Evolutionary conservation across 2,329 filamentous ascomycete species (phyloP).

Genomic region (Aspergillus fumigatiaffinis): DNA sequence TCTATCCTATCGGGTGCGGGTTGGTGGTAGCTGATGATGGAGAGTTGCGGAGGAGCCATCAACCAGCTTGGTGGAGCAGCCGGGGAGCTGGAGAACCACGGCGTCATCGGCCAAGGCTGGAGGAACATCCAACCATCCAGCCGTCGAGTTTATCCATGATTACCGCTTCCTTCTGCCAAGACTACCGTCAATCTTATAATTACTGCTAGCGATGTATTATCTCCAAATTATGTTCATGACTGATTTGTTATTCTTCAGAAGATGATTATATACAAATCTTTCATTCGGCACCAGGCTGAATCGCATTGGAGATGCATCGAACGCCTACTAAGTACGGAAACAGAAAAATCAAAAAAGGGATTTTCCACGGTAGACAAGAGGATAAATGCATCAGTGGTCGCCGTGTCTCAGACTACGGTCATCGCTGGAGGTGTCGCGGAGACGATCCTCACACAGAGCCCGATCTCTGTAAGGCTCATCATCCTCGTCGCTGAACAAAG

Average conservation of each 20-base stretch:
- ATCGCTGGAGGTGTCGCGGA: slow-evolving; percentile 10
- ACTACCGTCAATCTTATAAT: neutral
- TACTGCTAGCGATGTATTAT: neutral
- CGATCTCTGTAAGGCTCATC: slow-evolving; percentile 35
- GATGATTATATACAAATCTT: slow-evolving; percentile 4
- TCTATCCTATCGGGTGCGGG: neutral
- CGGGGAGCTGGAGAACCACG: slow-evolving; percentile 14
- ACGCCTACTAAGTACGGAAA: slow-evolving; percentile 11
- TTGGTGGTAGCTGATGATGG: slow-evolving; percentile 6
- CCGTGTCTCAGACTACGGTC: slow-evolving; percentile 12
- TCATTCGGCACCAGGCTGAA: neutral
- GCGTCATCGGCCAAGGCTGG: slow-evolving; percentile 16
- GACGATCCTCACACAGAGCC: slow-evolving; percentile 20
- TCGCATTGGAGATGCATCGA: slow-evolving; percentile 9
- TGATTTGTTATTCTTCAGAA: neutral
- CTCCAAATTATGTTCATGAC: neutral
- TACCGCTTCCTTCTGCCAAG: neutral
- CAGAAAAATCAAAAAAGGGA: slow-evolving; percentile 6
- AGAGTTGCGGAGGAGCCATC: slow-evolving; percentile 10
- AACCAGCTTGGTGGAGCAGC: neutral
- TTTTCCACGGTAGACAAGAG: slow-evolving; percentile 8
- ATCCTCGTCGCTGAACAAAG: slow-evolving; percentile 46
- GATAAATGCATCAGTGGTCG: slow-evolving; percentile 1
- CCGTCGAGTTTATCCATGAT: slow-evolving; percentile 4
- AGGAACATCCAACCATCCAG: neutral